phyloP scores from a whole-genome alignment of 345 rosid species.

The Pugionium cornutum region DNA sequence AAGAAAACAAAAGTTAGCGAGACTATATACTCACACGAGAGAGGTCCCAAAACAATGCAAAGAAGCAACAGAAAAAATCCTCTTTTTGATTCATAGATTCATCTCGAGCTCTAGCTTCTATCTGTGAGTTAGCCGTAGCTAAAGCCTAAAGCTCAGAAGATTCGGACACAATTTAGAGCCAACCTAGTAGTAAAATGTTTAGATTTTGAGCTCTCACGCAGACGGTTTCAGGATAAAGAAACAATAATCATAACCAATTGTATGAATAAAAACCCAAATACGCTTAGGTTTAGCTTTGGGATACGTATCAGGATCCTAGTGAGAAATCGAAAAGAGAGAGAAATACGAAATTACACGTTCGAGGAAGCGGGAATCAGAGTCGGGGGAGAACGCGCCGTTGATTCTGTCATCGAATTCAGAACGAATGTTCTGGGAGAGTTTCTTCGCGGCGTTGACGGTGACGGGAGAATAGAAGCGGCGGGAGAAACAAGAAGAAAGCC shows the following conservation, averaged over 20 bases:
- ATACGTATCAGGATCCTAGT: too few species aligned
- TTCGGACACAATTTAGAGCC: too few species aligned
- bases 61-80: background rate
- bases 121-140: background rate
- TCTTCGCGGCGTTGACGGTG: conserved; percentile 39
- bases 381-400: conserved; percentile 56
- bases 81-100: background rate
- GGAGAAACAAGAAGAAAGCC: conserved; percentile 30
- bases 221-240: background rate
- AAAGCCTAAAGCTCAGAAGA: too few species aligned
- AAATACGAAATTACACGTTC: conserved; percentile 55
- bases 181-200: background rate
- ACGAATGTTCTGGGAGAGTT: conserved; percentile 37
- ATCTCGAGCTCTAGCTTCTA: background rate
- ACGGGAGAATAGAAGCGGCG: conserved; percentile 41
- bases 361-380: conserved; percentile 70
- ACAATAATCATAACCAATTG: background rate
- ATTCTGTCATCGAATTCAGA: conserved; percentile 61
- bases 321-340: background rate
- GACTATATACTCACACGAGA: conserved; percentile 11
- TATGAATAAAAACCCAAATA: background rate
- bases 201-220: background rate
- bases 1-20: conserved; percentile 4
- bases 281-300: too few species aligned
- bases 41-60: background rate